Evolutionary conservation across 2,329 filamentous ascomycete species (phyloP).

Genomic region (Laburnicola sp.): DNA sequence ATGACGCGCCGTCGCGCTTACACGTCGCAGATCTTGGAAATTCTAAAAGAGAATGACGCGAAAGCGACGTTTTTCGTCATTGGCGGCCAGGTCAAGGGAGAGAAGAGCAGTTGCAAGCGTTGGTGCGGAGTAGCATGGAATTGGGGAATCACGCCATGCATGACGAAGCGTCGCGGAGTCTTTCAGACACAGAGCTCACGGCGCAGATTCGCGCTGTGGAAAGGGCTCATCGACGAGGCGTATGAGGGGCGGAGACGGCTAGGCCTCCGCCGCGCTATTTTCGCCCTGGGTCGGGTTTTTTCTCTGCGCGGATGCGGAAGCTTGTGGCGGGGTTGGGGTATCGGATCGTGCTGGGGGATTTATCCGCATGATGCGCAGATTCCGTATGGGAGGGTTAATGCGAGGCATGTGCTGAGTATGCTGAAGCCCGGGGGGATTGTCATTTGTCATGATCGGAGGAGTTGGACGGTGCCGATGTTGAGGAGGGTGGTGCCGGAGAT

Average conservation of each 20-base stretch:
- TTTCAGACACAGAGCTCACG: conserved; percentile 63
- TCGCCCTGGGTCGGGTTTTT: conserved; percentile 82
- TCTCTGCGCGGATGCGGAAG: conserved; percentile 69
- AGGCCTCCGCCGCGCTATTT: conserved; percentile 67
- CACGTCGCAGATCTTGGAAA: conserved; percentile 69
- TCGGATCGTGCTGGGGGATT: conserved; percentile 76
- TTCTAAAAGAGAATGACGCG: conserved; percentile 67
- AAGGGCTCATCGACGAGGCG: conserved; percentile 60
- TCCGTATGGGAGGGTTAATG: conserved; percentile 68
- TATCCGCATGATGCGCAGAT: conserved; percentile 95
- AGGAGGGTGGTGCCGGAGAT: conserved; percentile 71
- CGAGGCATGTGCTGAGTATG: conserved; percentile 79
- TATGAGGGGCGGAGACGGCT: conserved; percentile 50
- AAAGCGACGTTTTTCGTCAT: conserved; percentile 89
- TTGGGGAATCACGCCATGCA: conserved; percentile 88
- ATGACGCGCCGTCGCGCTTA: conserved; percentile 79
- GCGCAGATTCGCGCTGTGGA: conserved; percentile 69
- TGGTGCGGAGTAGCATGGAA: conserved; percentile 59
- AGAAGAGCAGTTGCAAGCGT: conserved; percentile 52
- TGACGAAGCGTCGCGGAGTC: conserved; percentile 72
- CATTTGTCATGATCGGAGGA: conserved; percentile 80
- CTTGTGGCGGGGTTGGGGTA: conserved; percentile 66
- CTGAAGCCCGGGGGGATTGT: conserved; percentile 75
- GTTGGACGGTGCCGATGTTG: conserved; percentile 84
- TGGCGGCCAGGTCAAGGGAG: conserved; percentile 68